A percentile compares a stretch with the other conserved stretches of the same genome.
Evolutionary conservation across 805 yeast species (phyloP).

Genomic region (Saturnispora sekii): DNA sequence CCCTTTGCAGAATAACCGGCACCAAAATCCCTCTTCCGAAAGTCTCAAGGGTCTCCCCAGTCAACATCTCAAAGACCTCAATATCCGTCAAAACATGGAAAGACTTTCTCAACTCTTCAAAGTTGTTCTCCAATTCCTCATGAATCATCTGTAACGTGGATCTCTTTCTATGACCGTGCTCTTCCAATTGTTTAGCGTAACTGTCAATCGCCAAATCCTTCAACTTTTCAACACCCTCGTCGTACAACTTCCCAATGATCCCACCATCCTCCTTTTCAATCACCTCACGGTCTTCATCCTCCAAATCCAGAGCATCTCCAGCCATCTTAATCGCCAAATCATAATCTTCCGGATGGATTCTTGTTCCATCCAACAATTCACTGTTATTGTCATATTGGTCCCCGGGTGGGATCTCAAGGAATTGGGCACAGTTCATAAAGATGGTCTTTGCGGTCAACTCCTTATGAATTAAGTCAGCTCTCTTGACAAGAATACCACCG

Average conservation of each 20-base stretch:
- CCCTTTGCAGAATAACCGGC: slow-evolving; percentile 64
- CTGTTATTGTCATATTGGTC: slow-evolving; percentile 51
- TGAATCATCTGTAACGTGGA: slow-evolving; percentile 76
- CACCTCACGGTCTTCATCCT: slow-evolving; percentile 69
- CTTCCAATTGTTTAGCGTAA: slow-evolving; percentile 83
- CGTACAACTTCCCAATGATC: slow-evolving; percentile 62
- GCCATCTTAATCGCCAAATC: slow-evolving; percentile 96
- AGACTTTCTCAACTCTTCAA: slow-evolving; percentile 72
- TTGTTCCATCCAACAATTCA: slow-evolving; percentile 83
- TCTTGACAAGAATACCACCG: slow-evolving; percentile 52
- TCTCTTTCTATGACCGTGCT: slow-evolving; percentile 63
- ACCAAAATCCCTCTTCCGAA: slow-evolving; percentile 62
- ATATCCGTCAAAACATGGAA: slow-evolving; percentile 54
- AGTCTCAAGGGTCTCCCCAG: slow-evolving; percentile 72
- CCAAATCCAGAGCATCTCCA: slow-evolving; percentile 92
- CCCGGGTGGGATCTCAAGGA: slow-evolving; percentile 62
- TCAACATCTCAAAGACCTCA: slow-evolving; percentile 79
- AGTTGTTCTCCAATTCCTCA: slow-evolving; percentile 80
- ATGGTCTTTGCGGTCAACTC: slow-evolving; percentile 70
- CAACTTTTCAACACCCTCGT: slow-evolving; percentile 62
- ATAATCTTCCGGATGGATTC: slow-evolving; percentile 97
- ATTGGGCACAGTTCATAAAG: slow-evolving; percentile 87
- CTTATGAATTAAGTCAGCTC: slow-evolving; percentile 78
- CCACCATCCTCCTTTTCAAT: slow-evolving; percentile 80
- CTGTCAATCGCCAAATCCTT: slow-evolving; percentile 85